Base-by-base conservation (phyloP, 495 filamentous ascomycete species). In the Aspergillus hancockii region DNA sequence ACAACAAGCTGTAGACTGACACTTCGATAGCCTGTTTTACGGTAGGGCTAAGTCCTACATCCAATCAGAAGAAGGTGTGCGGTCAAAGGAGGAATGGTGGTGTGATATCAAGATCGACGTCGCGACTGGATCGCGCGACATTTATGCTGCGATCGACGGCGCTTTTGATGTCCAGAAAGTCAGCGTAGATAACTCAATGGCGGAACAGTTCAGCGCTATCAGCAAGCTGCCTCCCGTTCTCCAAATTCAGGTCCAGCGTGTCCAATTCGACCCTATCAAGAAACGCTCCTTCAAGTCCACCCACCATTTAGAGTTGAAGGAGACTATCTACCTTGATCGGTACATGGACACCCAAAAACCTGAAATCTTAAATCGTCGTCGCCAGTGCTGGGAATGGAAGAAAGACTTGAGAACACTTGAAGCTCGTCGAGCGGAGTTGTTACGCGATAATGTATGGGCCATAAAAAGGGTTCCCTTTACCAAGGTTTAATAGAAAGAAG, bases 201-300 rank as follows among this genome's bases (percentile, higher is more conserved):
- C 85, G 6, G 83, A 85, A 55, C 86, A 90, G 54, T 96, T 84
- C 68, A 85, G 87, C 34, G 87, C 90, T 2, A 93, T 98, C 57
- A 85, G 82, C 61, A 75, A 79, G 7, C 77, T 93, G 8, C 92
- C 94, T 3, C 93, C 93, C 0, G 81, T 98, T 47, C 77, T 97
- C 16, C 92, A 97, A 68, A 85, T 98, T 46, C 90, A 91, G 63
- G 90, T 97, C 19, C 90, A 93, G 64, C 85, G 94, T 21, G 86
- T 88, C 9, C 85, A 87, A 34, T 92, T 83, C 51, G 86, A 90
- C 53, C 75, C 79, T 0, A 75, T 76, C n/a, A 83, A 75, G 54
- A 81, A 83, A 51, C 73, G 73, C 22, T 77, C 85, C 3, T 87
- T 81, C 66, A 97, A 97, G 62, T 91, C 91, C 10, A 85, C 87